Evolutionary conservation across 495 filamentous ascomycete genomes (phyloP).

Genomic region (Stereocaulon alpinum): DNA sequence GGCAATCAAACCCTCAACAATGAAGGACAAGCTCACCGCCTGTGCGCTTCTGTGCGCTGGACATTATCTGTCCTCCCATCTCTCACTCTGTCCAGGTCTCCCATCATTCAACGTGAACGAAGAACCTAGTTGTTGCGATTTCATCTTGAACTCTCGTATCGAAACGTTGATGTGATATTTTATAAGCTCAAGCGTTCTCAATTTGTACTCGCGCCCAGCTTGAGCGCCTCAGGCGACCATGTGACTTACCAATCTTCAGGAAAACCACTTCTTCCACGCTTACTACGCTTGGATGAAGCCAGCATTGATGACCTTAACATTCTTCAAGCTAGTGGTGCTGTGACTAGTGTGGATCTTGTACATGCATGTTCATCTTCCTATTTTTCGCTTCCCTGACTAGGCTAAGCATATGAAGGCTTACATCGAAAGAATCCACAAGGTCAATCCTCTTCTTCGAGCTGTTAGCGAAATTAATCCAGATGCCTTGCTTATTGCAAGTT

Average conservation of each 20-base stretch:
- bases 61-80: too few relatives aligned
- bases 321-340: constrained; percentile 8
- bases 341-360: constrained; percentile 22
- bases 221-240: constrained; percentile 4
- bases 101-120: too few relatives aligned
- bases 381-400: background rate
- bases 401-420: constrained; percentile 26
- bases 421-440: constrained; percentile 32
- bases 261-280: background rate
- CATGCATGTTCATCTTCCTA: constrained; percentile 13
- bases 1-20: too few relatives aligned
- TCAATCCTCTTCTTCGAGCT: constrained; percentile 30
- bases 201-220: constrained; percentile 5
- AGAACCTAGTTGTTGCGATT: too few relatives aligned
- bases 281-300: constrained; percentile 8
- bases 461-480: constrained; percentile 40
- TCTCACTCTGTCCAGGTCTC: too few relatives aligned
- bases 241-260: constrained; percentile 12
- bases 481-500: constrained; percentile 30
- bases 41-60: too few relatives aligned
- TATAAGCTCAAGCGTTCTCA: background rate
- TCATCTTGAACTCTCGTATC: too few relatives aligned
- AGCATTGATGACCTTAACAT: constrained; percentile 15
- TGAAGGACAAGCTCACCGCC: too few relatives aligned
- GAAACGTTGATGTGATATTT: too few relatives aligned